phyloP scores from a whole-genome alignment of 192 early-diverging fungal species.

The Linnemannia exigua region DNA sequence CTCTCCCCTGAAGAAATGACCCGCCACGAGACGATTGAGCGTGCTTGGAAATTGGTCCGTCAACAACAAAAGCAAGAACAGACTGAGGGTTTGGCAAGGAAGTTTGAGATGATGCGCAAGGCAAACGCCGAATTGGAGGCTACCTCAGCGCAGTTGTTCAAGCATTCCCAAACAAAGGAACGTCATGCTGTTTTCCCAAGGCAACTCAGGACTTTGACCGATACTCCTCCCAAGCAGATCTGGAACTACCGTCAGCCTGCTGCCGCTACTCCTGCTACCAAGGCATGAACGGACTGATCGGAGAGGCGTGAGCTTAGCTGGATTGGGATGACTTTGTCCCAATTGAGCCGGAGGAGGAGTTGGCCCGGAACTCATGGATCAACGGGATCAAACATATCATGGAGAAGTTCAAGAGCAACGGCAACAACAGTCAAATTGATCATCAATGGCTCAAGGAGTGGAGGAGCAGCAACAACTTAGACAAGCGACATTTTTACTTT shows the following conservation, averaged over 20 bases:
- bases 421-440: not conserved
- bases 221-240: slow-evolving; percentile 76
- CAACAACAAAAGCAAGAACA: slow-evolving; percentile 63
- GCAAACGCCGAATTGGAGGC: slow-evolving; percentile 78
- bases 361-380: not conserved
- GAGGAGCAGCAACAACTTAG: not conserved
- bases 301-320: not conserved
- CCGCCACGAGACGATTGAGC: slow-evolving; percentile 79
- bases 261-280: slow-evolving; percentile 12
- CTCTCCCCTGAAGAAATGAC: slow-evolving; percentile 70
- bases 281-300: slow-evolving; percentile 29
- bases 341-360: not conserved
- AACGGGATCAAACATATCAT: not conserved
- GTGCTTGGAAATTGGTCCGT: slow-evolving; percentile 73
- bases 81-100: slow-evolving; percentile 61
- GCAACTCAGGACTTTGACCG: slow-evolving; percentile 81
- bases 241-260: slow-evolving; percentile 74
- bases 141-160: slow-evolving; percentile 70
- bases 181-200: slow-evolving; percentile 74
- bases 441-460: not conserved
- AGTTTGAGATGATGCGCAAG: slow-evolving; percentile 73
- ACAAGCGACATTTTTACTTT: slow-evolving; percentile 1
- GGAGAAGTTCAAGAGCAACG: not conserved
- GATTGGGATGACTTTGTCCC: not conserved
- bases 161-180: slow-evolving; percentile 71